Evolutionary conservation across 2,329 filamentous ascomycete genomes (phyloP).

Genomic region (Huntiella decipiens): DNA sequence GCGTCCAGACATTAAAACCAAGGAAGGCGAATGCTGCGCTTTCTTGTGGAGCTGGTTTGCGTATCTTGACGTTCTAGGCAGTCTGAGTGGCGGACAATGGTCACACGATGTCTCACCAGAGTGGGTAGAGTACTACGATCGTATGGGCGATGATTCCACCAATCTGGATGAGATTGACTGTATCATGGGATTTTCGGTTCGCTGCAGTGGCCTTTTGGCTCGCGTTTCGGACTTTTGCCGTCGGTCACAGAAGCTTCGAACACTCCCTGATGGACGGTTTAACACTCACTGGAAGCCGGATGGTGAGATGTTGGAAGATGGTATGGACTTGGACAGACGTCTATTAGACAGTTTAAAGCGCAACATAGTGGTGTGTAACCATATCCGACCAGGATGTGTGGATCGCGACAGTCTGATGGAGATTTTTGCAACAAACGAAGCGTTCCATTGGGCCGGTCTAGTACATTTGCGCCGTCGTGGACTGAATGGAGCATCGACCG

Average conservation of each 20-base stretch:
- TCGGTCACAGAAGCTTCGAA: conserved; percentile 45
- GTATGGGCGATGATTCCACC: conserved; percentile 30
- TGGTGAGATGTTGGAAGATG: conserved; percentile 39
- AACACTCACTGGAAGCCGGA: conserved; percentile 39
- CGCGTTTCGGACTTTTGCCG: conserved; percentile 51
- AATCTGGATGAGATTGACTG: conserved; percentile 55
- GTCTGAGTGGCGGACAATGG: conserved; percentile 39
- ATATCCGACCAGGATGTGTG: conserved; percentile 29
- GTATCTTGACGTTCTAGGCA: conserved; percentile 64
- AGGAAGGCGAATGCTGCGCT: conserved; percentile 32
- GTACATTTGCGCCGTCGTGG: conserved; percentile 60
- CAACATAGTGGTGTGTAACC: conserved; percentile 24
- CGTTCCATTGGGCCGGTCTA: conserved; percentile 62
- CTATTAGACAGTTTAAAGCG: conserved; percentile 27
- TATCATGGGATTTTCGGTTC: conserved; percentile 38
- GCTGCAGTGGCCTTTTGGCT: conserved; percentile 30
- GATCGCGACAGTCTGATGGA: conserved; percentile 39
- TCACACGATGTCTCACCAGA: conserved; percentile 29
- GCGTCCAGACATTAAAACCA: conserved; percentile 9
- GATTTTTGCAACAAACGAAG: conserved; percentile 53
- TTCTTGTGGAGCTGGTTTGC: conserved; percentile 71
- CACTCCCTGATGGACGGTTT: conserved; percentile 24
- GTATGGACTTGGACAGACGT: conserved; percentile 26
- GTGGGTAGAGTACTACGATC: conserved; percentile 30
- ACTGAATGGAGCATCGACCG: conserved; percentile 37